These are phyloP conservation scores for Globisporangium abappressorium DNA, from an alignment of 352 stramenopile species.

Conservation along the genomic window DNA sequence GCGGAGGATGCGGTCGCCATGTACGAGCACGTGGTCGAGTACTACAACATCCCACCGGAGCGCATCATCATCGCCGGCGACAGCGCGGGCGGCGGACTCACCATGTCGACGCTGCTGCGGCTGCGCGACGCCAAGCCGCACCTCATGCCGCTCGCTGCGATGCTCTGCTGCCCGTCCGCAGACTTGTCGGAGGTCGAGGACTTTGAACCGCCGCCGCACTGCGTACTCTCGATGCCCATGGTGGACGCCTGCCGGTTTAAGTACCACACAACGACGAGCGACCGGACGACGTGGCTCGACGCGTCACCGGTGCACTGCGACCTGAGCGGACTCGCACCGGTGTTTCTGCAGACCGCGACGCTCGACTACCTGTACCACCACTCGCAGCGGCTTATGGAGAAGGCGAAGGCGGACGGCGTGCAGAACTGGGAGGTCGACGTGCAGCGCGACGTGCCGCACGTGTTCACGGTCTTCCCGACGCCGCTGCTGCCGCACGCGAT, in stretches of 20 bases:
- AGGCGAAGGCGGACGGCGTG: constrained; percentile 19
- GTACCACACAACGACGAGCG: constrained; percentile 15
- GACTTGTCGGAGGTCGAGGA: constrained; percentile 25
- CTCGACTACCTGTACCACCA: constrained; percentile 33
- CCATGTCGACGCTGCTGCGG: constrained; percentile 43
- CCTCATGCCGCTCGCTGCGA: constrained; percentile 24
- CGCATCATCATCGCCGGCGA: constrained; percentile 48
- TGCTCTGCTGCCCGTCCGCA: constrained; percentile 28
- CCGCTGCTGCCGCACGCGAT: constrained; percentile 45
- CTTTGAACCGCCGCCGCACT: constrained; percentile 14
- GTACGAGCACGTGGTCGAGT: constrained; percentile 38
- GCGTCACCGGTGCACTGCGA: constrained; percentile 24
- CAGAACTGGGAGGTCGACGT: constrained; percentile 33
- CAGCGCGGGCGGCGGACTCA: constrained; percentile 43
- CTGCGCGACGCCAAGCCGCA: constrained; percentile 24
- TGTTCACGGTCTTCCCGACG: constrained; percentile 54
- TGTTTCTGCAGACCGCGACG: constrained; percentile 33
- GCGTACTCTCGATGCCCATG: constrained; percentile 18
- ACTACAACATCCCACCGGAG: constrained; percentile 25
- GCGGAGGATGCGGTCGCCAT: constrained; percentile 32
- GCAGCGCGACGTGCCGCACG: constrained; percentile 53
- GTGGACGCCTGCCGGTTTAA: constrained; percentile 5
- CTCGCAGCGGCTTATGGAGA: constrained; percentile 21
- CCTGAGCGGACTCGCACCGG: constrained; percentile 28
- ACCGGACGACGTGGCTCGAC: constrained; percentile 13